Conservation (phyloP, 306 rosid genomes). For the Lablab purpureus region DNA sequence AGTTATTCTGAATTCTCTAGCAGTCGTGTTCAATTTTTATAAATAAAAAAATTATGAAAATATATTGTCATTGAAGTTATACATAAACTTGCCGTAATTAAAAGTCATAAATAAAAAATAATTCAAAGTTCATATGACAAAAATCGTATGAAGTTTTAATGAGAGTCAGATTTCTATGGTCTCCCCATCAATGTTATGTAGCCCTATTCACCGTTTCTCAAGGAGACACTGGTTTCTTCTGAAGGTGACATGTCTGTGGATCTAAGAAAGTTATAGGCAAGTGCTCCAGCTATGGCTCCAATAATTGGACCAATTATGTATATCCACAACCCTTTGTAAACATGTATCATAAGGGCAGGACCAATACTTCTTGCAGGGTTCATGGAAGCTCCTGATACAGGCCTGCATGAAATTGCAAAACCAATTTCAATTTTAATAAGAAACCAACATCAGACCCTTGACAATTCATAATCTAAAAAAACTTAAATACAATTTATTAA, state of each 20-base stretch:
- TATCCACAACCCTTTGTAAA: slow-evolving; percentile 61
- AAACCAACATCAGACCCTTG: neutral
- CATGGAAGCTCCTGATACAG: slow-evolving; percentile 69
- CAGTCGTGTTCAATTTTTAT: too few species aligned
- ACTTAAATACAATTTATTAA: neutral
- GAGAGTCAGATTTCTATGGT: neutral
- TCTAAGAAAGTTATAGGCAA: slow-evolving; percentile 55
- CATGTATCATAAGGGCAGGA: slow-evolving; percentile 54
- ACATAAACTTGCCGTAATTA: neutral
- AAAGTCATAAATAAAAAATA: neutral
- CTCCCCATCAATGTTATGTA: neutral
- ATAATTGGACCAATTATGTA: slow-evolving; percentile 62
- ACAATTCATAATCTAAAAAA: neutral
- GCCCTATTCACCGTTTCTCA: neutral
- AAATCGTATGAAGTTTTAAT: neutral
- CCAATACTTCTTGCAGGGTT: slow-evolving; percentile 73
- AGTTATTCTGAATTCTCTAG: too few species aligned
- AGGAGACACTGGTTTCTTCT: neutral
- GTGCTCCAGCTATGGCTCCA: slow-evolving; percentile 65
- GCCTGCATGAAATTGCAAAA: slow-evolving; percentile 44
- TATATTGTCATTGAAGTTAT: neutral
- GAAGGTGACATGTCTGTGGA: slow-evolving; percentile 23
- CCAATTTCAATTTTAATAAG: neutral
- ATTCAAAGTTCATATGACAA: neutral
- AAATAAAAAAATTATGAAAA: too few species aligned